Base-by-base conservation (phyloP, 164 flowering plant genomes). In the Pachysandra terminalis region DNA sequence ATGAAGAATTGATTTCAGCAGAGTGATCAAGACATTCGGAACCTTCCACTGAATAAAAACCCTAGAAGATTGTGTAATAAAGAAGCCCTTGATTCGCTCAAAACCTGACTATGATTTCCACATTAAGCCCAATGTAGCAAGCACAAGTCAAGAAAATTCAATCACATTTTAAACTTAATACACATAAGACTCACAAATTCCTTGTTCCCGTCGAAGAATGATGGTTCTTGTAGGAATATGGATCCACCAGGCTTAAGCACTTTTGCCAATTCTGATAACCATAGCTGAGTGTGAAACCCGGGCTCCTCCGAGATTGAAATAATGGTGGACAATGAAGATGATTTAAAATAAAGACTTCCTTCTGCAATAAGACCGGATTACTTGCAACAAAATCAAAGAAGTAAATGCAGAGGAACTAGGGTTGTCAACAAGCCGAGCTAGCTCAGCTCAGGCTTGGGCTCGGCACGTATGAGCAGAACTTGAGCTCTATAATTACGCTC, bases 291-390 rank as follows among this genome's bases (percentile, higher is more conserved):
- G 63, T 74, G 77, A 56, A 74, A 69, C 61, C 73, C 68, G 22
- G 73, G 73, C 63, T 74, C 69, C 77, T 74, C 77, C 1, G 77
- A 59, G n/a, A 74, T 69, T 22, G 77, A 74, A 24, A 74, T 25
- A 45, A 74, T 49, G 13, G 66, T 68, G 12, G 73, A 69, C 67
- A 74, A 48, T 59, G 68, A 64, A 13, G 77, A 59, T 26, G 77
- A 65, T 32, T 74, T 65, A 58, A 74, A 69, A 61, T 65, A 74
- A 27, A 74, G 70, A 66, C 66, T 55, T 48, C 77, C 77, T 60
- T 69, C 77, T 74, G 73, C 66, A 74, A 45, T 37, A 53, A 24
- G 27, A 52, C 28, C 41, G 17, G 17, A 45, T 45, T 45, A 45
- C 14, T 45, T 45, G 2, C 2, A 3, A 45, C 51, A 45, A 45